Percentiles rank a stretch among this genome's conserved stretches.
Evolutionary conservation across 2,329 filamentous ascomycete genomes (phyloP).

Genomic region (Fusarium bactridioides): DNA sequence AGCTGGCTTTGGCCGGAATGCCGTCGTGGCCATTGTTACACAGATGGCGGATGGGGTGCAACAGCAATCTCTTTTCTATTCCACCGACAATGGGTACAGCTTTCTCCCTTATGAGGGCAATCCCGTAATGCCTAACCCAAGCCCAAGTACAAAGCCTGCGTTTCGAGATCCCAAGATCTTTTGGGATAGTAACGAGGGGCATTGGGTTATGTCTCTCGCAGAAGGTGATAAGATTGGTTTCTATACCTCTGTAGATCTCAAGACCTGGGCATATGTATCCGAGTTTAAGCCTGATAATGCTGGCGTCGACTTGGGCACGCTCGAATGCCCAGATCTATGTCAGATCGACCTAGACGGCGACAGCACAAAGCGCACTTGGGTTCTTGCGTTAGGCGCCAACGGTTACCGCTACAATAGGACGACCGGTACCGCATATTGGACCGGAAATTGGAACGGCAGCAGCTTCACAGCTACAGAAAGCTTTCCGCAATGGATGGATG

Average conservation of each 20-base stretch:
- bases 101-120: not conserved
- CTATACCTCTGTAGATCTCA: not conserved
- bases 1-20: not conserved
- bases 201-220: not conserved
- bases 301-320: not conserved
- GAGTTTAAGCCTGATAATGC: not conserved
- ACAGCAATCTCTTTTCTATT: not conserved
- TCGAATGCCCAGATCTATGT: not conserved
- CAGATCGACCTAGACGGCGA: not conserved
- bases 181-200: not conserved
- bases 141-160: not conserved
- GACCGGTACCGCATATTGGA: not conserved
- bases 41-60: not conserved
- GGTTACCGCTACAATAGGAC: not conserved
- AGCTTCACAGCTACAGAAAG: not conserved
- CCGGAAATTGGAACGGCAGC: rapidly evolving
- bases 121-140: not conserved
- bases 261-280: not conserved
- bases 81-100: not conserved
- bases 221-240: not conserved
- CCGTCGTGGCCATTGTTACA: not conserved
- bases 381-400: not conserved
- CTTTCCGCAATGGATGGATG: not conserved
- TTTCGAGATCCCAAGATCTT: not conserved
- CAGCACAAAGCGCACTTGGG: not conserved